A percentile compares a stretch with the other conserved stretches of the same genome.
These are phyloP conservation scores for Spongospora subterranea DNA, from an alignment of 208 protist genomes.

Conservation along the genomic window DNA sequence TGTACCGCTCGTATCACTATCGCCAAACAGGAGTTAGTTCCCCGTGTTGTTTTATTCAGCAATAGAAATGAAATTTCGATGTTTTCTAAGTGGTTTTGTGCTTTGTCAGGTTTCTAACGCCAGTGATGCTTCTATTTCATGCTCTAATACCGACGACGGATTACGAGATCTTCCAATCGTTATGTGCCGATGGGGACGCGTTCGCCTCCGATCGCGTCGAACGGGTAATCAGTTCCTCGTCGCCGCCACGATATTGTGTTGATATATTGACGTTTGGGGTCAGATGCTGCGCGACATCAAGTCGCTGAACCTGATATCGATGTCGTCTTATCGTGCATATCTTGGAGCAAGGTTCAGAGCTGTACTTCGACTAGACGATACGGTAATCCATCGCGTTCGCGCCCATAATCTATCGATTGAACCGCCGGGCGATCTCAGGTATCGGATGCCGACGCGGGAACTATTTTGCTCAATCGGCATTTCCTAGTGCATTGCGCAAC, in stretches of 20 bases:
- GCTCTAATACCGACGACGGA: slow-evolving; percentile 46
- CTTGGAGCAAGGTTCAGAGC: slow-evolving; percentile 62
- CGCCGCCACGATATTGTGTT: not conserved
- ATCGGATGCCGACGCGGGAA: slow-evolving; percentile 10
- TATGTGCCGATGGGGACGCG: slow-evolving; percentile 15
- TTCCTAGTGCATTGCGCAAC: slow-evolving; percentile 80
- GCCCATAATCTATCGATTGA: not conserved
- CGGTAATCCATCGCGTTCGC: not conserved
- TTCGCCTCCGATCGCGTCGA: slow-evolving; percentile 51
- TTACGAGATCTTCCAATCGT: slow-evolving; percentile 52
- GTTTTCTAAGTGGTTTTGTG: not conserved
- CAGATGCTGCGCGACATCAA: not conserved
- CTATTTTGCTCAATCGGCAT: slow-evolving; percentile 73
- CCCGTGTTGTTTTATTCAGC: not conserved
- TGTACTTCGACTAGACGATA: slow-evolving; percentile 1
- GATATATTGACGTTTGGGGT: not conserved
- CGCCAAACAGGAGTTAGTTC: slow-evolving; percentile 55
- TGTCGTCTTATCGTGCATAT: slow-evolving; percentile 40
- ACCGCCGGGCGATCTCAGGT: not conserved
- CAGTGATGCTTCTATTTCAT: not conserved
- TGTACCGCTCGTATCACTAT: slow-evolving; percentile 78
- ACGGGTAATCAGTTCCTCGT: not conserved
- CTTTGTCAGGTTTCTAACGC: slow-evolving; percentile 8
- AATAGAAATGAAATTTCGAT: not conserved
- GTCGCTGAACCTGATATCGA: not conserved